Conservation (phyloP, 192 early-diverging fungal genomes). For the Diversispora epigaea region DNA sequence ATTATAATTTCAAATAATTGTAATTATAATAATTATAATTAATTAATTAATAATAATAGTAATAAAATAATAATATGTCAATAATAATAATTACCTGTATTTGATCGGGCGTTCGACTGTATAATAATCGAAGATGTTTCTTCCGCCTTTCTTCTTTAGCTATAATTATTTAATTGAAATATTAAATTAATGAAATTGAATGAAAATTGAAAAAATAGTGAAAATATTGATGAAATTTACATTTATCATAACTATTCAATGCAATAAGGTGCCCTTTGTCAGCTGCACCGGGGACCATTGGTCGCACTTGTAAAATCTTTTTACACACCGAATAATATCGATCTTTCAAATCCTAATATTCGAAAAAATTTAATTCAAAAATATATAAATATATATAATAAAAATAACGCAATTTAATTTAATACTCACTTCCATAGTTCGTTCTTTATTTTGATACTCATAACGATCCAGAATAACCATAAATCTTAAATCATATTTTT, state of each 20-base stretch:
- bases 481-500: constrained; percentile 78
- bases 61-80: no score
- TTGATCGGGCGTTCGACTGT: constrained; percentile 72
- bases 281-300: constrained; percentile 30
- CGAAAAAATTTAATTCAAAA: constrained; percentile 1
- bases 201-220: background rate
- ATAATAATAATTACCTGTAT: constrained; percentile 47
- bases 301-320: constrained; percentile 63
- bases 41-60: no score
- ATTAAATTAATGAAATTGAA: constrained; percentile 32
- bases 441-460: constrained; percentile 50
- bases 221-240: background rate
- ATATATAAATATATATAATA: background rate
- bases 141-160: constrained; percentile 79
- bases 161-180: constrained; percentile 37
- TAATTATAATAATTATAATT: no score
- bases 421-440: constrained; percentile 48
- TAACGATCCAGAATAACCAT: constrained; percentile 85
- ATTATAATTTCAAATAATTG: background rate
- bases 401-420: no score
- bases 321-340: constrained; percentile 75
- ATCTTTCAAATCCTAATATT: constrained; percentile 78
- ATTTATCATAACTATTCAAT: constrained; percentile 34
- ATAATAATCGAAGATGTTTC: constrained; percentile 69
- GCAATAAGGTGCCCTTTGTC: constrained; percentile 41